These are phyloP conservation scores for Coemansia sp. DNA, from an alignment of 192 early-diverging fungal species.

Conservation along the genomic window DNA sequence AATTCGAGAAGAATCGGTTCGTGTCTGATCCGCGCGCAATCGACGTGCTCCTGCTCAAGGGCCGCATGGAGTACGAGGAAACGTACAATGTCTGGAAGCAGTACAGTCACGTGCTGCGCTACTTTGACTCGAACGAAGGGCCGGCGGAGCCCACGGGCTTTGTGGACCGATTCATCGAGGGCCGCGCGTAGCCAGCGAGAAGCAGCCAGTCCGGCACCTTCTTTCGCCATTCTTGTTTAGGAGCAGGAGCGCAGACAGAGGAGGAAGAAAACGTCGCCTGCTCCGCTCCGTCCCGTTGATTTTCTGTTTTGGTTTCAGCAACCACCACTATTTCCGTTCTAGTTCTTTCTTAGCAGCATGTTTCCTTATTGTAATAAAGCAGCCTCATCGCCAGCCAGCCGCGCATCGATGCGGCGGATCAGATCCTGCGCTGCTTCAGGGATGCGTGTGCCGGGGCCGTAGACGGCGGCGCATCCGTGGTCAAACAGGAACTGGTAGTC, in stretches of 20 bases:
- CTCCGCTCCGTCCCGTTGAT: not conserved
- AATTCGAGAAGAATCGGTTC: conserved; percentile 84
- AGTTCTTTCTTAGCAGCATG: not conserved
- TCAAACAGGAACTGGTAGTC: conserved; percentile 84
- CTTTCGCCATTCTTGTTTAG: no score
- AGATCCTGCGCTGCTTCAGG: conserved; percentile 82
- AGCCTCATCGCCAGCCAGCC: conserved; percentile 13
- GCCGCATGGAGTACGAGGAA: conserved; percentile 84
- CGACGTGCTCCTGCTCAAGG: conserved; percentile 87
- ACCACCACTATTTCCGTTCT: not conserved
- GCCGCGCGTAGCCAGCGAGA: conserved; percentile 35
- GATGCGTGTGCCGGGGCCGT: conserved; percentile 88
- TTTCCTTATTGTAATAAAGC: not conserved
- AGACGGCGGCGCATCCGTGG: conserved; percentile 77
- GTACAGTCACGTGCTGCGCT: conserved; percentile 81
- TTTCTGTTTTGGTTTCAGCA: not conserved
- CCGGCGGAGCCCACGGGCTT: conserved; percentile 69
- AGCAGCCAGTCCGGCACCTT: not conserved
- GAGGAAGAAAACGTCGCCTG: no score
- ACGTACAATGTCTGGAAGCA: conserved; percentile 93
- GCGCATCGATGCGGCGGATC: conserved; percentile 67
- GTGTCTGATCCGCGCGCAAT: conserved; percentile 73
- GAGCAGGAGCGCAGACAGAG: no score
- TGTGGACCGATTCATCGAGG: conserved; percentile 80
- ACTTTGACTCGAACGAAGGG: conserved; percentile 77